Conservation (phyloP, 1,139 yeast species). For the Zygosaccharomyces pseudobailii region DNA sequence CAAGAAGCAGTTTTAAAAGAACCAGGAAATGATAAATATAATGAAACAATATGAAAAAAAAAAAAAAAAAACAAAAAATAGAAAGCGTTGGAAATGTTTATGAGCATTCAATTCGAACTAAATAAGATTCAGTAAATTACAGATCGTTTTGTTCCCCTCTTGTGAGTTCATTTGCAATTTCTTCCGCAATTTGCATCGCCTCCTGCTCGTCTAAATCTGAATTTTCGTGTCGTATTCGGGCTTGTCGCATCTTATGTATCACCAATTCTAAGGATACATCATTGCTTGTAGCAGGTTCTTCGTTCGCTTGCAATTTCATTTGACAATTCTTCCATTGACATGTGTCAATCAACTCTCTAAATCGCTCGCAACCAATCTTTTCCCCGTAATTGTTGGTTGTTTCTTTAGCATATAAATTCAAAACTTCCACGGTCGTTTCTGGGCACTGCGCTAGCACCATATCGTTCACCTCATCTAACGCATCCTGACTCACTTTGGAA, state of each 20-base stretch:
- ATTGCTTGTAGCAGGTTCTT: conserved; percentile 1
- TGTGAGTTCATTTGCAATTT: conserved; percentile 29
- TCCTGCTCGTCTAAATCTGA: conserved; percentile 13
- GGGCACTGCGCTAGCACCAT: neutral
- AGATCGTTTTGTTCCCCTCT: conserved; percentile 6
- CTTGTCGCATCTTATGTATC: conserved; percentile 19
- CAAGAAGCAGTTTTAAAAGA: conserved; percentile 19
- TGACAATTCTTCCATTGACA: conserved; percentile 25
- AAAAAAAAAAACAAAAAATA: neutral
- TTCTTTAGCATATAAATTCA: conserved; percentile 14
- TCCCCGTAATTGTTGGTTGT: conserved; percentile 27
- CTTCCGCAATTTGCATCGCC: conserved; percentile 22
- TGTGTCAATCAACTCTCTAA: conserved; percentile 30
- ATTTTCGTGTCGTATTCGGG: conserved; percentile 19
- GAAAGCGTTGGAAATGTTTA: no score
- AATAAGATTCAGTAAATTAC: neutral
- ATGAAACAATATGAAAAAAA: no score
- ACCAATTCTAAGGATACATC: conserved; percentile 12
- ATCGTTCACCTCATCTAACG: conserved; percentile 18
- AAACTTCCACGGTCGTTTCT: conserved; percentile 16
- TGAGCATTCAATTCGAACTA: neutral
- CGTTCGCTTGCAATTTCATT: conserved; percentile 4
- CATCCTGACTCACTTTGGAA: conserved; percentile 6
- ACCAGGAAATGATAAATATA: neutral
- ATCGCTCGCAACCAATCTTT: conserved; percentile 24